A percentile compares a stretch with the other conserved stretches of the same genome.
These are phyloP conservation scores for Esteya vermicola DNA, from an alignment of 2,329 filamentous ascomycete genomes.

Conservation along the genomic window DNA sequence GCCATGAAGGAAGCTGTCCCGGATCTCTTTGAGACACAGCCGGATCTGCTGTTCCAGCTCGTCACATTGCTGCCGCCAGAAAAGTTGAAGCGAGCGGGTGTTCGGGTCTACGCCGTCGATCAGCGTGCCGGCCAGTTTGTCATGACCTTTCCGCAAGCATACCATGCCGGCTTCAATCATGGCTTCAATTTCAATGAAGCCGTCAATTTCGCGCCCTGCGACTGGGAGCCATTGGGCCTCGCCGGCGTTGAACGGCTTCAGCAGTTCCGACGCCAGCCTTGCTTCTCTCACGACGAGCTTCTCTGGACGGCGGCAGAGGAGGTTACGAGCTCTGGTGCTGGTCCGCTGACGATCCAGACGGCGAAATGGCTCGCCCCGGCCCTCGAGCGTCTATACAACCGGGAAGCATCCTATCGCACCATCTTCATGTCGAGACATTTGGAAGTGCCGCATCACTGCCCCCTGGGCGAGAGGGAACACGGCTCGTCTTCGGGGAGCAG, in stretches of 20 bases:
- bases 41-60: slow-evolving; percentile 88
- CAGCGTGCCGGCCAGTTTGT: slow-evolving; percentile 93
- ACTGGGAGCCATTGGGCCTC: slow-evolving; percentile 90
- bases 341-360: slow-evolving; percentile 59
- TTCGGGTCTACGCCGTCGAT: slow-evolving; percentile 87
- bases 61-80: slow-evolving; percentile 93
- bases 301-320: slow-evolving; percentile 79
- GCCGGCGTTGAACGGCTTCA: slow-evolving; percentile 76
- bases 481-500: slow-evolving; percentile 8
- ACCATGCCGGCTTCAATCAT: slow-evolving; percentile 96
- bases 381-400: slow-evolving; percentile 59
- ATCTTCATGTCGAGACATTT: slow-evolving; percentile 49
- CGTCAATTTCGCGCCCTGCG: slow-evolving; percentile 88
- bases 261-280: slow-evolving; percentile 78
- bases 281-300: slow-evolving; percentile 94
- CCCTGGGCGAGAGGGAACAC: slow-evolving; percentile 29
- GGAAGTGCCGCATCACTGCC: slow-evolving; percentile 36
- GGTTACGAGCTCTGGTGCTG: slow-evolving; percentile 37
- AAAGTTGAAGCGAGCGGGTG: slow-evolving; percentile 82
- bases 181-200: slow-evolving; percentile 99
- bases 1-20: slow-evolving; percentile 94
- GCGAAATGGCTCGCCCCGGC: slow-evolving; percentile 92
- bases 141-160: slow-evolving; percentile 91
- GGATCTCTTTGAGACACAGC: slow-evolving; percentile 92
- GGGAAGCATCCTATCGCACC: slow-evolving; percentile 56